These are phyloP conservation scores for Ustilago cynodontis DNA, from an alignment of 1,284 basidiomycete genomes.

Conservation along the genomic window DNA sequence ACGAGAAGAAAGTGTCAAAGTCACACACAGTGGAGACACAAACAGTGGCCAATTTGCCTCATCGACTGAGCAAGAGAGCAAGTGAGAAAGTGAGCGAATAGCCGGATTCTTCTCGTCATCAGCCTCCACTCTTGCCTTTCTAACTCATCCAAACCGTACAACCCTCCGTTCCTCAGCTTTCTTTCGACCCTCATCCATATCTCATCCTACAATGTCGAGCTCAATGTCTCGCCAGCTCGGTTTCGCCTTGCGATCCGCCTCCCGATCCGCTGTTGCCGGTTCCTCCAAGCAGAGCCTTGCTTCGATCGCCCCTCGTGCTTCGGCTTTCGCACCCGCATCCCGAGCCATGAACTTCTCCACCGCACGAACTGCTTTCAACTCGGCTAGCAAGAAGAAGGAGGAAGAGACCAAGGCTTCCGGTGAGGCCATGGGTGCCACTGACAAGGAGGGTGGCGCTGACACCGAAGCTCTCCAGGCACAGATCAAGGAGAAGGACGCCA, in stretches of 20 bases:
- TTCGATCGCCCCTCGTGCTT: slow-evolving; percentile 19
- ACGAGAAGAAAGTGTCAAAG: not conserved
- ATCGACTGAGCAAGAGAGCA: not conserved
- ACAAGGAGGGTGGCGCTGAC: slow-evolving; percentile 19
- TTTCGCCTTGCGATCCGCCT: slow-evolving; percentile 31
- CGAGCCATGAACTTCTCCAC: slow-evolving; percentile 46
- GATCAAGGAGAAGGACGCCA: slow-evolving; percentile 68
- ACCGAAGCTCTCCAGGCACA: slow-evolving; percentile 48
- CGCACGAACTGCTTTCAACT: slow-evolving; percentile 22
- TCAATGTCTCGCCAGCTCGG: slow-evolving; percentile 46
- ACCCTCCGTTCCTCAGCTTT: not conserved
- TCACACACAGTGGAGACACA: not conserved
- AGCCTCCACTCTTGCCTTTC: slow-evolving; percentile 13
- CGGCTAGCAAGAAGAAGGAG: slow-evolving; percentile 49
- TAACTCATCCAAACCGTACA: not conserved
- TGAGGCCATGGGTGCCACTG: slow-evolving; percentile 57
- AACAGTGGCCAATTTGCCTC: not conserved
- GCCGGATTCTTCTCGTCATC: slow-evolving; percentile 1
- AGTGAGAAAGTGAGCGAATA: slow-evolving; percentile 8
- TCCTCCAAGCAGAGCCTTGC: slow-evolving; percentile 40
- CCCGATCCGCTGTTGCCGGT: slow-evolving; percentile 34
- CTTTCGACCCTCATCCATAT: not conserved
- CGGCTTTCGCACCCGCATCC: slow-evolving; percentile 17
- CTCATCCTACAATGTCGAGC: slow-evolving; percentile 32
- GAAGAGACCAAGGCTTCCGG: slow-evolving; percentile 50